phyloP scores from a whole-genome alignment of 352 stramenopile species.

The Globisporangium carolinianum region DNA sequence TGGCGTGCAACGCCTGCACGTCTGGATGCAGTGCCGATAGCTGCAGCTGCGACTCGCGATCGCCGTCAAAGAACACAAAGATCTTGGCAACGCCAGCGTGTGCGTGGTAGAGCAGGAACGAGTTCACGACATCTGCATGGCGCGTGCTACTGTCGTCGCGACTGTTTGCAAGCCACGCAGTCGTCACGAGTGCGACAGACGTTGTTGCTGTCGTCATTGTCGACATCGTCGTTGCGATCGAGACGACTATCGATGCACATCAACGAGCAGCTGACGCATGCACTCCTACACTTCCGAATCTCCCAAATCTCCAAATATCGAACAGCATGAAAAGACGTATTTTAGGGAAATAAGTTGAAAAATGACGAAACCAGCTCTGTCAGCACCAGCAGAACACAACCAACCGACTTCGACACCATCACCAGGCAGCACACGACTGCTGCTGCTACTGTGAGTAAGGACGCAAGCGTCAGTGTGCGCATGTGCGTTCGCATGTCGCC shows the following conservation, averaged over 20 bases:
- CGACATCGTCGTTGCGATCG: not conserved
- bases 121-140: conserved; percentile 20
- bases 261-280: no score
- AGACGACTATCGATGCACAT: not conserved
- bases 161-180: conserved; percentile 21
- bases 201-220: not conserved
- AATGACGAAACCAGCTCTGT: not conserved
- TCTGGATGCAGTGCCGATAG: conserved; percentile 8
- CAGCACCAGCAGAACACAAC: not conserved
- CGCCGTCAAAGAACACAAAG: conserved; percentile 31
- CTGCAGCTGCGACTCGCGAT: conserved; percentile 12
- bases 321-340: not conserved
- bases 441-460: no score
- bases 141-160: not conserved
- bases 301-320: not conserved
- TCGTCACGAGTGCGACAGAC: conserved; percentile 30
- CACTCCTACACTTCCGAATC: no score
- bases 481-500: not conserved
- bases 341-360: not conserved
- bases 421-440: not conserved
- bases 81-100: conserved; percentile 25
- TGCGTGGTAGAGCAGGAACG: conserved; percentile 34
- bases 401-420: not conserved
- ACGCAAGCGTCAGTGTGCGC: not conserved
- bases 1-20: conserved; percentile 7